These are phyloP conservation scores for Aspergillus viridinutans DNA, from an alignment of 2,329 filamentous ascomycete species.

Conservation along the genomic window DNA sequence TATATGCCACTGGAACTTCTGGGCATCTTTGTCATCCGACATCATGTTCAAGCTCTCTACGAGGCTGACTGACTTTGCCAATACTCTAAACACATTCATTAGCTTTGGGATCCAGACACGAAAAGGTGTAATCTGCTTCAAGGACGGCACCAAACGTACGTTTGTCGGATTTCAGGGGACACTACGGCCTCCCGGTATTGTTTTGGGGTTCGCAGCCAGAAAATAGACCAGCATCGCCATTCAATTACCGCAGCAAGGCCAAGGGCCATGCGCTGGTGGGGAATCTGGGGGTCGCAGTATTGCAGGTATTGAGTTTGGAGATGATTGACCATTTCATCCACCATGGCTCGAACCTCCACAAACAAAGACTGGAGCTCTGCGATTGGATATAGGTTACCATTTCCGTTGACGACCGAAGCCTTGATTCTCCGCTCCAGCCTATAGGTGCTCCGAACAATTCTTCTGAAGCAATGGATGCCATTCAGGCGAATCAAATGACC, in stretches of 20 bases:
- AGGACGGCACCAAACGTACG: background rate
- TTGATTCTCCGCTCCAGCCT: slow-evolving; percentile 4
- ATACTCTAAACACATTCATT: slow-evolving; percentile 1
- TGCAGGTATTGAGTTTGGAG: slow-evolving; percentile 4
- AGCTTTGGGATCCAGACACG: background rate
- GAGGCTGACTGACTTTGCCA: slow-evolving; percentile 8
- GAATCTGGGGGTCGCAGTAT: slow-evolving; percentile 5
- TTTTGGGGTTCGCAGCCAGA: slow-evolving; percentile 8
- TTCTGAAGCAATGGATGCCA: slow-evolving; percentile 8
- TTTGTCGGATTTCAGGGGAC: slow-evolving; percentile 5
- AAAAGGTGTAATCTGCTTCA: background rate
- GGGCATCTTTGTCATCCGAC: slow-evolving; percentile 4
- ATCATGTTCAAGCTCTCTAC: slow-evolving; percentile 8
- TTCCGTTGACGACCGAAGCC: background rate
- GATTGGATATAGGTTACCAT: slow-evolving; percentile 1
- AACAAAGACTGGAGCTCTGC: slow-evolving; percentile 4
- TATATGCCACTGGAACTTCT: slow-evolving; percentile 10
- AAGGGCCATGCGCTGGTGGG: slow-evolving; percentile 6
- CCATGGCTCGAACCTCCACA: slow-evolving; percentile 4
- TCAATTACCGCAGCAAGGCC: slow-evolving; percentile 7
- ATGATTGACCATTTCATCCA: slow-evolving; percentile 3
- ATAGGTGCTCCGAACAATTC: slow-evolving; percentile 7
- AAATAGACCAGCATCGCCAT: slow-evolving; percentile 9
- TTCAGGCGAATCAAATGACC: slow-evolving; percentile 8
- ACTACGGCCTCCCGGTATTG: slow-evolving; percentile 7